A percentile compares a stretch with the other conserved stretches of the same genome.
Conservation (phyloP, 805 yeast species). For the Starmerella gropengiesseri region DNA sequence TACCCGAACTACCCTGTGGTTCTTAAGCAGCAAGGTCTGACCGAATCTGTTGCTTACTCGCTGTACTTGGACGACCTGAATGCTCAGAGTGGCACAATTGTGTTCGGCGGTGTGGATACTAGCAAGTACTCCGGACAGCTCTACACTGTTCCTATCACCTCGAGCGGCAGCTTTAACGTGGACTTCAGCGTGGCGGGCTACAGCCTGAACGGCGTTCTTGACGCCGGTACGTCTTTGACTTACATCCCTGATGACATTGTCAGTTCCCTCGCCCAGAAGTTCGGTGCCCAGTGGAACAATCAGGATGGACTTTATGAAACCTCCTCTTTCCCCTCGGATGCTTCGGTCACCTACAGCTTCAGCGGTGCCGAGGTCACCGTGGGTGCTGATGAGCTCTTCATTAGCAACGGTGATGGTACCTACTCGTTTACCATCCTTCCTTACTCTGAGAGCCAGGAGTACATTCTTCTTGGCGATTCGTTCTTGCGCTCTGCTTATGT, state of each 20-base stretch:
- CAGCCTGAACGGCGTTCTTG: conserved; percentile 28
- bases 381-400: no score
- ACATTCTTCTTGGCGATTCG: conserved; percentile 48
- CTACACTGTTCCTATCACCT: conserved; percentile 25
- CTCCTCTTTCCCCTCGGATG: no score
- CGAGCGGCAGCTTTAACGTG: conserved; percentile 8
- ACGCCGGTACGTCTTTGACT: conserved; percentile 41
- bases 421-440: neutral
- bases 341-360: no score
- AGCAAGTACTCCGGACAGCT: conserved; percentile 34
- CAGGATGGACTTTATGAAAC: no score
- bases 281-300: conserved; percentile 7
- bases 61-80: conserved; percentile 29
- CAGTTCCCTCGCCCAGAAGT: conserved; percentile 6
- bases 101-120: conserved; percentile 36
- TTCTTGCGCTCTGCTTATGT: conserved; percentile 53
- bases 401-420: neutral
- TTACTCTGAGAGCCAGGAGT: conserved; percentile 7
- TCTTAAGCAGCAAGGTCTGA: conserved; percentile 31
- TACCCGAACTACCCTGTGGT: conserved; percentile 24
- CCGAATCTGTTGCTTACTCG: conserved; percentile 35
- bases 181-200: conserved; percentile 14
- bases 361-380: no score
- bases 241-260: conserved; percentile 32
- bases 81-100: conserved; percentile 27